Conservation (phyloP, 345 rosid genomes). For the Dipteronia dyeriana region DNA sequence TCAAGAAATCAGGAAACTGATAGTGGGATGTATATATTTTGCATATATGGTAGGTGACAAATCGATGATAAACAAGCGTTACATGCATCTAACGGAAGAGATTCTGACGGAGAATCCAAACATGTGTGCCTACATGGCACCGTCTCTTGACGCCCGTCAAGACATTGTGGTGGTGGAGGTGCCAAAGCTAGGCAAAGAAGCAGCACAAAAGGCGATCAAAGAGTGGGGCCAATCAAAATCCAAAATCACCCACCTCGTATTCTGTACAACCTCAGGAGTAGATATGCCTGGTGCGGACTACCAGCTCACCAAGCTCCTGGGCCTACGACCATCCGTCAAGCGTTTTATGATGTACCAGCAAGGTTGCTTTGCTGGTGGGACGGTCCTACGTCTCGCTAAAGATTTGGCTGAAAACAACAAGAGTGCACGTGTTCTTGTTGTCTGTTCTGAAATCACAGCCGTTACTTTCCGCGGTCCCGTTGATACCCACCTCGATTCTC, state of each 20-base stretch:
- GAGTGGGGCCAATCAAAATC: constrained; percentile 90
- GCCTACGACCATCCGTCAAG: constrained; percentile 76
- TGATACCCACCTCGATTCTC: constrained; percentile 63
- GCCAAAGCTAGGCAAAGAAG: constrained; percentile 80
- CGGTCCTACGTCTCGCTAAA: constrained; percentile 83
- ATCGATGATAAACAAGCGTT: constrained; percentile 61
- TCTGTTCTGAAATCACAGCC: constrained; percentile 76
- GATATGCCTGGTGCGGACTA: constrained; percentile 97
- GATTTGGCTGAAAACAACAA: constrained; percentile 82
- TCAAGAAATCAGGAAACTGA: too few species aligned
- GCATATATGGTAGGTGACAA: constrained; percentile 51
- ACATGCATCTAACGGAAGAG: constrained; percentile 73
- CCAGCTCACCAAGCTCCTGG: constrained; percentile 83
- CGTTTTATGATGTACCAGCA: constrained; percentile 72
- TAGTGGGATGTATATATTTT: not conserved
- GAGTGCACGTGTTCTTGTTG: constrained; percentile 76
- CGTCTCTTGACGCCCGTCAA: constrained; percentile 70
- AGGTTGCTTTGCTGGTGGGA: constrained; percentile 81
- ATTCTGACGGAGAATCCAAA: constrained; percentile 55
- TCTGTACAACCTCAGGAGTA: constrained; percentile 84
- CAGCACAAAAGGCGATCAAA: constrained; percentile 73
- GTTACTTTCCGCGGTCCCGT: constrained; percentile 83
- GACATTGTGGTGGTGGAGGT: constrained; percentile 81
- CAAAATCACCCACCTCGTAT: constrained; percentile 77
- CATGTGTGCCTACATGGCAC: constrained; percentile 69